Base-by-base conservation (phyloP, 345 rosid genomes). In the Streptanthus diversifolius region DNA sequence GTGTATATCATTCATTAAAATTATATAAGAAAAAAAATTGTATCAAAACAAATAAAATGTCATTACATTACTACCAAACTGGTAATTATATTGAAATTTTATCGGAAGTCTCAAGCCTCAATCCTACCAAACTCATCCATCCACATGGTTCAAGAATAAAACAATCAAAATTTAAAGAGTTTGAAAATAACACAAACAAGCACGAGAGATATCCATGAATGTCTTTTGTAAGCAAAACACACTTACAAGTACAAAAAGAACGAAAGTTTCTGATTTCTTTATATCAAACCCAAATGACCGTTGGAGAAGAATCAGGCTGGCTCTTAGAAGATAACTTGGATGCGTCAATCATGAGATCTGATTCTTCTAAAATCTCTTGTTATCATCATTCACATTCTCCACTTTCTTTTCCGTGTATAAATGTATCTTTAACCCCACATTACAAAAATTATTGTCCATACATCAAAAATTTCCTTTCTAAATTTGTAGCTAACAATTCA, bases 301-400 rank as follows among this genome's bases (percentile, higher is more conserved):
- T 81, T 39, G 91, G 90, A 48, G 95, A 86, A 56, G 87, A 89
- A 57, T 87, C 93, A 11, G 93, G 93, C 77, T 90, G 90, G 43
- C 92, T 84, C 33, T 90, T 97, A 3, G 96, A 90, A 5, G 97
- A 89, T 15, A 97, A 89, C 82, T 90, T 93, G 1, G 97, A 90
- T 32, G 82, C 93, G 82, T 93, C 97, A 79, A 86, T 80, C 48
- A 79, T 61, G 35, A 67, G 62, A 14, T 84, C 85, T 11, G 90
- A 88, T 85, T 90, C 88, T 63, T 93, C 96, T 85, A 93, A 76
- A 75, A 70, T 92, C 98, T 75, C 81, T 82, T 43, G 92, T 90
- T n/a, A n/a, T n/a, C n/a, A n/a, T n/a, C n/a, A 76, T 85, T 80
- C 30, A 85, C 95, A 19, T 81, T n/a, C n/a, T n/a, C n/a, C n/a